These are phyloP conservation scores for Venturiaceae sp. DNA, from an alignment of 2,329 filamentous ascomycete species.

Conservation along the genomic window DNA sequence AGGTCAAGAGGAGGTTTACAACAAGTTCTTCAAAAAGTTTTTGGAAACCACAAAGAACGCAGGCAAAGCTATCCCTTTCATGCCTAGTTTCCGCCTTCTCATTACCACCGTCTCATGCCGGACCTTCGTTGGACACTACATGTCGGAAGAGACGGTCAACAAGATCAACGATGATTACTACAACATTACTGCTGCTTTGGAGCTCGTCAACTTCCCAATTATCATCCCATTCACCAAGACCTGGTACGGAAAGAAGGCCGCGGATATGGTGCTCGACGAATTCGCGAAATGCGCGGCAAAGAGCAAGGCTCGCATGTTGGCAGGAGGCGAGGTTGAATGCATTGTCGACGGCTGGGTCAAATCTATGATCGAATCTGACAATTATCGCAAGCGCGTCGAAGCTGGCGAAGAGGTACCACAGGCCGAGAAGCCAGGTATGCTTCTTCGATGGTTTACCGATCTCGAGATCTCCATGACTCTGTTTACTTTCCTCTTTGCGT, in stretches of 20 bases:
- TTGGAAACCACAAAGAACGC: conserved; percentile 58
- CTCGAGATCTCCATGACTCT: conserved; percentile 87
- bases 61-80: conserved; percentile 74
- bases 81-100: conserved; percentile 84
- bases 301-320: conserved; percentile 83
- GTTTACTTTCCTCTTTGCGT: conserved; percentile 95
- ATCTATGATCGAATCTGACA: conserved; percentile 75
- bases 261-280: conserved; percentile 82
- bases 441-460: conserved; percentile 81
- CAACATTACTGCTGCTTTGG: conserved; percentile 86
- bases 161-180: conserved; percentile 96
- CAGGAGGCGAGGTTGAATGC: conserved; percentile 76
- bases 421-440: conserved; percentile 69
- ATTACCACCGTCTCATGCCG: conserved; percentile 93
- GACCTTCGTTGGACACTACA: conserved; percentile 96
- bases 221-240: conserved; percentile 92
- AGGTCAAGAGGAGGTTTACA: conserved; percentile 85
- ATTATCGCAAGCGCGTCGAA: conserved; percentile 69
- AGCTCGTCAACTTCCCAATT: conserved; percentile 97
- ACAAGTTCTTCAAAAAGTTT: conserved; percentile 74
- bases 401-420: conserved; percentile 59
- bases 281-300: conserved; percentile 89
- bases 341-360: conserved; percentile 95
- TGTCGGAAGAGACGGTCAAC: conserved; percentile 80
- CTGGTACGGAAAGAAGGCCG: conserved; percentile 94